These are phyloP conservation scores for Sordariomycetes sp. DNA, from an alignment of 2,329 filamentous ascomycete genomes.

Conservation along the genomic window DNA sequence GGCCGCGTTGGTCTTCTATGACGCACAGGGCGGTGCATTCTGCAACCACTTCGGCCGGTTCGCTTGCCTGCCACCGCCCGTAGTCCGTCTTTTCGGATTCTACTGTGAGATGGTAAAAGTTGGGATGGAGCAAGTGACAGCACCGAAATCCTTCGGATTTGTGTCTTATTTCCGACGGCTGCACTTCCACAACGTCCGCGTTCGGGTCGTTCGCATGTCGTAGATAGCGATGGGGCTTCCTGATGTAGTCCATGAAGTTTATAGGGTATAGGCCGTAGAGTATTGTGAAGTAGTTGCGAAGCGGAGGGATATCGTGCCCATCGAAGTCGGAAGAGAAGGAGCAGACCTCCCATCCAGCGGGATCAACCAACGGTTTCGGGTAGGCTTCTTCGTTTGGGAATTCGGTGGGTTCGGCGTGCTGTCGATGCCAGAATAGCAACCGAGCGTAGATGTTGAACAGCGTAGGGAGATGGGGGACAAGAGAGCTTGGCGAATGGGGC, in stretches of 20 bases:
- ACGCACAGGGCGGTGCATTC: conserved; percentile 64
- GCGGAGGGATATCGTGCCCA: conserved; percentile 51
- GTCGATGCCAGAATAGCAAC: conserved; percentile 66
- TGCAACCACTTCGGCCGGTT: conserved; percentile 69
- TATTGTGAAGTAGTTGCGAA: conserved; percentile 69
- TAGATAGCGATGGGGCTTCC: conserved; percentile 70
- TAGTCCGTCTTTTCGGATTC: conserved; percentile 71
- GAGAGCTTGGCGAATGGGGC: conserved; percentile 66
- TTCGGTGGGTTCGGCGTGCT: conserved; percentile 23
- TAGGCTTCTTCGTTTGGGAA: conserved; percentile 4
- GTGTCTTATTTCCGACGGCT: conserved; percentile 66
- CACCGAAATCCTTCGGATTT: conserved; percentile 65
- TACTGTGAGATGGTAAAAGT: conserved; percentile 69
- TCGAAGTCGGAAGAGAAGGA: conserved; percentile 51
- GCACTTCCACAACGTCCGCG: conserved; percentile 65
- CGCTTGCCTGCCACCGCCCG: conserved; percentile 69
- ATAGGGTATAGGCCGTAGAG: conserved; percentile 76
- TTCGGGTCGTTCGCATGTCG: conserved; percentile 61
- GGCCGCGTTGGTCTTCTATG: conserved; percentile 7
- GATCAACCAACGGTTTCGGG: conserved; percentile 15
- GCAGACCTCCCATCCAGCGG: conserved; percentile 52
- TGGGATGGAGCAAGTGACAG: conserved; percentile 68
- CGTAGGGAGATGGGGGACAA: conserved; percentile 57
- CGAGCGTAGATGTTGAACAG: conserved; percentile 76
- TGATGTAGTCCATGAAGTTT: conserved; percentile 79